Evolutionary conservation across 345 rosid genomes (phyloP).

Genomic region (Brassica cretica): DNA sequence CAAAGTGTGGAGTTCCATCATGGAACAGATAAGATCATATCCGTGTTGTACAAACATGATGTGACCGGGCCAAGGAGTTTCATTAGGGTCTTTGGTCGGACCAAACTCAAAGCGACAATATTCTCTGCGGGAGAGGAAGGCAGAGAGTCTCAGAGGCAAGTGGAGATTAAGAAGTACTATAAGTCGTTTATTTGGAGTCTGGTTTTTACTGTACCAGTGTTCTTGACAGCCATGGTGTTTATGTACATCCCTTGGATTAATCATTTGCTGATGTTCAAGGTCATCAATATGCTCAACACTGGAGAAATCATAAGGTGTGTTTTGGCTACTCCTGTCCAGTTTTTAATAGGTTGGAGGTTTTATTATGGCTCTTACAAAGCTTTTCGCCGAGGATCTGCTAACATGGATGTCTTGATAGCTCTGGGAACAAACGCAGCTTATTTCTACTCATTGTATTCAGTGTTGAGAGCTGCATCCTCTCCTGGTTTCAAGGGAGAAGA

Average conservation of each 20-base stretch:
- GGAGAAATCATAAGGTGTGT: conserved; percentile 75
- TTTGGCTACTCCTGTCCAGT: conserved; percentile 82
- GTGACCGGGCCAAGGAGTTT: conserved; percentile 78
- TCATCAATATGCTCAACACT: conserved; percentile 70
- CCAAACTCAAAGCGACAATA: conserved; percentile 63
- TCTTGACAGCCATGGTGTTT: conserved; percentile 81
- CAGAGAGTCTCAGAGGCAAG: conserved; percentile 52
- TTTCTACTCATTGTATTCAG: conserved; percentile 78
- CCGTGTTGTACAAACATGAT: conserved; percentile 67
- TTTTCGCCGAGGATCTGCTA: conserved; percentile 75
- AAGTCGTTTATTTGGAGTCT: conserved; percentile 80
- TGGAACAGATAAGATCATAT: conserved; percentile 41
- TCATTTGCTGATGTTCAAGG: conserved; percentile 56
- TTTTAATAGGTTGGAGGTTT: conserved; percentile 79
- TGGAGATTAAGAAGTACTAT: conserved; percentile 62
- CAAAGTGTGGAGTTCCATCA: conserved; percentile 41
- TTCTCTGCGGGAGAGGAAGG: conserved; percentile 63
- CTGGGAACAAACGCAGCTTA: conserved; percentile 93
- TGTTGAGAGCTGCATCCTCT: conserved; percentile 72
- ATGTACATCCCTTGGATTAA: conserved; percentile 75
- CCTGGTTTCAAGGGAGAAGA: conserved; percentile 64
- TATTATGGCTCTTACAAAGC: conserved; percentile 79
- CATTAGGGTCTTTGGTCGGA: conserved; percentile 60
- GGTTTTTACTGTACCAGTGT: conserved; percentile 79
- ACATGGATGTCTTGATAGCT: conserved; percentile 92